Evolutionary conservation across 257 asterid species (phyloP).

Genomic region (Prunella vulgaris): DNA sequence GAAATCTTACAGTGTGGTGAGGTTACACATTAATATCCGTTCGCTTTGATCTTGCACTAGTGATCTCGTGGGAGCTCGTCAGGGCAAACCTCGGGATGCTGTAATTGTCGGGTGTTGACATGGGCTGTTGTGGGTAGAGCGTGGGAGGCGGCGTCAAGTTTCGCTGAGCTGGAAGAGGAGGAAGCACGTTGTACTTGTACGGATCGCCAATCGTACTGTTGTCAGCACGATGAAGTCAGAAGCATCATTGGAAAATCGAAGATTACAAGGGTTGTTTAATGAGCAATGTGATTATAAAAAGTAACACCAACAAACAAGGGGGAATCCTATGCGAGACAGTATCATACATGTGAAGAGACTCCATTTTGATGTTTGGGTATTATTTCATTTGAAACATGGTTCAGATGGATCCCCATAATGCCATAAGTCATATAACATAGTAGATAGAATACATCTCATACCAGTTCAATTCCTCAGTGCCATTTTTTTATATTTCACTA

Average conservation of each 20-base stretch:
- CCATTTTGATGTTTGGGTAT: too few relatives aligned
- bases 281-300: too few relatives aligned
- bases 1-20: neutral
- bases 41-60: constrained; percentile 62
- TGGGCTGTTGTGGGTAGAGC: constrained; percentile 95
- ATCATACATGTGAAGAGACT: too few relatives aligned
- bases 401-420: too few relatives aligned
- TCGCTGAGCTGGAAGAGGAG: constrained; percentile 90
- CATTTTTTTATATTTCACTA: too few relatives aligned
- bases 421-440: too few relatives aligned
- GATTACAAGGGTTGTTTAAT: neutral
- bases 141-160: constrained; percentile 96
- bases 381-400: too few relatives aligned
- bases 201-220: constrained; percentile 61
- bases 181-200: constrained; percentile 68
- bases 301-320: too few relatives aligned
- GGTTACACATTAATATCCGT: constrained; percentile 70
- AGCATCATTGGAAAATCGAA: neutral
- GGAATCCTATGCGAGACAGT: too few relatives aligned
- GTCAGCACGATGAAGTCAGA: neutral
- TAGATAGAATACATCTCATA: too few relatives aligned
- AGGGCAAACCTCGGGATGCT: constrained; percentile 61
- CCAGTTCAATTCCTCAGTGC: too few relatives aligned
- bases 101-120: constrained; percentile 67
- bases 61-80: constrained; percentile 39